Base-by-base conservation (phyloP, 2,329 filamentous ascomycete genomes). In the Fusarium globosum region DNA sequence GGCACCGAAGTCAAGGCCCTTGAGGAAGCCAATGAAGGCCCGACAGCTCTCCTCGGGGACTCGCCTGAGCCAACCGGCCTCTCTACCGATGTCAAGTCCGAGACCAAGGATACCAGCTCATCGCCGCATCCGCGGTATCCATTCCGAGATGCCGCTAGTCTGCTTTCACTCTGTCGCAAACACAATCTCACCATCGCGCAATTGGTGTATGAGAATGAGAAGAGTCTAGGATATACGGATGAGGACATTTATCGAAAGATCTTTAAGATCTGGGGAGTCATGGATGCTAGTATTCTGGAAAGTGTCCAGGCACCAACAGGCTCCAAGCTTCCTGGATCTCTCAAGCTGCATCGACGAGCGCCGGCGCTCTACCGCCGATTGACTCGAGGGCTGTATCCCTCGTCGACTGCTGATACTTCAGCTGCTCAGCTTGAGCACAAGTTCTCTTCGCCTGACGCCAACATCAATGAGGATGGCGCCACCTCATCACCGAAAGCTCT, bases 131-230 rank as follows among this genome's bases (percentile, higher is more conserved):
- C 86, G 23, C 81, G 82, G 10, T 86, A 86, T 65, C 81, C 85
- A 1, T 87, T 87, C 77, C 84, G 83, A 42, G 83, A 87, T 51
- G 85, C 84, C 12, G 77, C 77, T 53, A 87, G 85, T 69, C 76
- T 87, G 33, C 75, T 87, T 48, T 80, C 83, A 7, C 76, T 87
- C 5, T 87, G 86, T 63, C 82, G 84, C 55, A 85, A 86, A 69
- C 84, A 87, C 76, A 87, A 87, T 61, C 78, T 87, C 12, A 87
- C 86, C 7, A 87, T 87, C 35, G 86, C 86, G 2, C 86, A 87
- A 71, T 71, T 87, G 36, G 86, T 87, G 8, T 87, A 86, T 64
- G 85, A 87, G 75, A 87, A 87, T 59, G 86, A 87, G 68, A 87
- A 85, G 79, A 86, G 86, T 71, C 82, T 85, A 9, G 86, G 86